Evolutionary conservation across 1,139 yeast genomes (phyloP).

Genomic region (Tardiomyces depauwii): DNA sequence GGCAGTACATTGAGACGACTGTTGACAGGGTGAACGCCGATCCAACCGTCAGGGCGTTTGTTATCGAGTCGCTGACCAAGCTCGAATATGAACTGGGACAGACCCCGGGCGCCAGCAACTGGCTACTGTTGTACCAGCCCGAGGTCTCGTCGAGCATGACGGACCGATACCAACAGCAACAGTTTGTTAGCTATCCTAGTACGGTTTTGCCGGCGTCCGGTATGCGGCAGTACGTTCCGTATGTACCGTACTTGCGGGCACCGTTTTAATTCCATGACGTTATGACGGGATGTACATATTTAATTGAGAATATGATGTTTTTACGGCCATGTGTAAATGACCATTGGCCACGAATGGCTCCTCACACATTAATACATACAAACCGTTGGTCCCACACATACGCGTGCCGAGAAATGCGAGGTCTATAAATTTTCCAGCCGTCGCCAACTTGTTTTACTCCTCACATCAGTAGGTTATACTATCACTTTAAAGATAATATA

Average conservation of each 20-base stretch:
- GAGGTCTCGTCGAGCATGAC: neutral
- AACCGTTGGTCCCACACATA: neutral
- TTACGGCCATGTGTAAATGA: too few relatives aligned
- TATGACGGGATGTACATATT: too few relatives aligned
- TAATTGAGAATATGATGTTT: too few relatives aligned
- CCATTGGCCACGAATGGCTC: too few relatives aligned
- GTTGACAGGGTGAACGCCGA: neutral
- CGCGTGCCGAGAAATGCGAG: neutral
- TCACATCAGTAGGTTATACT: conserved; percentile 1
- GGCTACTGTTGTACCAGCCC: neutral
- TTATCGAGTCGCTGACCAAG: neutral
- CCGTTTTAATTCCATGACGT: too few relatives aligned
- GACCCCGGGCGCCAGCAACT: neutral
- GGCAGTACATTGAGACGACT: neutral
- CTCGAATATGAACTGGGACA: neutral
- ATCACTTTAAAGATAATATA: conserved; percentile 1
- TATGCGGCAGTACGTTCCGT: too few relatives aligned
- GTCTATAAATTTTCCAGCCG: neutral
- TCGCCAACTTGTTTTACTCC: neutral
- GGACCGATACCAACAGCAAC: too few relatives aligned
- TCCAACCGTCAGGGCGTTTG: neutral
- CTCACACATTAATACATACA: too few relatives aligned
- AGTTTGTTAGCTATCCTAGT: too few relatives aligned
- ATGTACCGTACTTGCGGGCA: too few relatives aligned
- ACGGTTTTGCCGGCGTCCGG: too few relatives aligned